These are phyloP conservation scores for Cercospora nicotianae DNA, from an alignment of 2,329 filamentous ascomycete genomes.

Conservation along the genomic window DNA sequence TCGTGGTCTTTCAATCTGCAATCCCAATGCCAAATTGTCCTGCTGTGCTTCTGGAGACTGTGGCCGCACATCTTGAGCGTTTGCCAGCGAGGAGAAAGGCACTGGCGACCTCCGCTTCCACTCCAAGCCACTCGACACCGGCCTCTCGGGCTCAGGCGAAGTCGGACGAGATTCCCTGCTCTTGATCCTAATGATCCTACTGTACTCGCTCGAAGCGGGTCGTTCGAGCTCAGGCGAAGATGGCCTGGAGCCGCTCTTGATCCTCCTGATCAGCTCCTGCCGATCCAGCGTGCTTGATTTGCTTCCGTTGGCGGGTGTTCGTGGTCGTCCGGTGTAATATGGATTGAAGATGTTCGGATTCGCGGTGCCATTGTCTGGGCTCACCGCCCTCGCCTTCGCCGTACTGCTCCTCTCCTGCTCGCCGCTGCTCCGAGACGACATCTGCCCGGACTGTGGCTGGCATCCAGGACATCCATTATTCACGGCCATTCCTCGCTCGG, in stretches of 20 bases:
- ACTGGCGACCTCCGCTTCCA: constrained; percentile 54
- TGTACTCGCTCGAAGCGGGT: constrained; percentile 29
- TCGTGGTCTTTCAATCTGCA: constrained; percentile 74
- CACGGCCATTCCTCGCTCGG: constrained; percentile 30
- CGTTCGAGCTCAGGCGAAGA: constrained; percentile 31
- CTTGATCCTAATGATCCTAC: constrained; percentile 76
- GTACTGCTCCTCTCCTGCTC: constrained; percentile 16
- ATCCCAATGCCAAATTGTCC: constrained; percentile 36
- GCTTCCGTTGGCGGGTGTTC: constrained; percentile 34
- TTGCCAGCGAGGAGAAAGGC: constrained; percentile 13
- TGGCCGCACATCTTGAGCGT: constrained; percentile 17
- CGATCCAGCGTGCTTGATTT: constrained; percentile 54
- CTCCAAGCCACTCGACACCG: constrained; percentile 25
- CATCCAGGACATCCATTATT: constrained; percentile 27
- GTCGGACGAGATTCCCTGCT: constrained; percentile 40
- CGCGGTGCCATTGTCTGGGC: constrained; percentile 23
- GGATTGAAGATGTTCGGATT: constrained; percentile 39
- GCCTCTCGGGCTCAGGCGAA: constrained; percentile 31
- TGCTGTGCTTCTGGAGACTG: constrained; percentile 26
- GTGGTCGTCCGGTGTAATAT: constrained; percentile 39
- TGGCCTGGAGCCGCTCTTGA: constrained; percentile 60
- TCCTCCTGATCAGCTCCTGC: constrained; percentile 75
- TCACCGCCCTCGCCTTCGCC: constrained; percentile 20
- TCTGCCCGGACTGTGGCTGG: constrained; percentile 23
- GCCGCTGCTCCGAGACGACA: constrained; percentile 5